A percentile compares a stretch with the other conserved stretches of the same genome.
These are phyloP conservation scores for Pleomassaria siparia DNA, from an alignment of 2,329 filamentous ascomycete species.

Conservation along the genomic window DNA sequence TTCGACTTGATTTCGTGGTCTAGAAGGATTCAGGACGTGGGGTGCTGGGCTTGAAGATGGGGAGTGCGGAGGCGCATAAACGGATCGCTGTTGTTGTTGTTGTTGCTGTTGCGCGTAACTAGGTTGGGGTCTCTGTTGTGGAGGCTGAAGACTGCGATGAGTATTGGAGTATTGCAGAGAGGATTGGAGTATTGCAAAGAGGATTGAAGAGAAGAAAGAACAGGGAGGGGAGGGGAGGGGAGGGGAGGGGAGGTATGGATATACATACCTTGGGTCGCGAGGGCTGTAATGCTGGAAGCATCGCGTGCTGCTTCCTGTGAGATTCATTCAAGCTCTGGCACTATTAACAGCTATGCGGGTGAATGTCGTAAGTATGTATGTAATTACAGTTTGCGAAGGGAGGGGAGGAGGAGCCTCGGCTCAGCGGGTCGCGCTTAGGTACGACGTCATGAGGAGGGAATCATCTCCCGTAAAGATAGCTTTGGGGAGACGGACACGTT, in stretches of 20 bases:
- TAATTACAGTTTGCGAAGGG: no score
- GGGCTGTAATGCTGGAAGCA: constrained; percentile 45
- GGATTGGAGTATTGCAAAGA: no score
- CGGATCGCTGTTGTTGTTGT: constrained; percentile 30
- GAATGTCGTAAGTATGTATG: no score
- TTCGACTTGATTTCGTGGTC: constrained; percentile 50
- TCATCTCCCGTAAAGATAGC: neutral
- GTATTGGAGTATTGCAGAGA: no score
- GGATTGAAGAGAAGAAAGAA: constrained; percentile 15
- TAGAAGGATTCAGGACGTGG: constrained; percentile 5
- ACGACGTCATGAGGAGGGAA: constrained; percentile 22
- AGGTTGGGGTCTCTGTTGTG: constrained; percentile 25
- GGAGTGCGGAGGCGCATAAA: constrained; percentile 18
- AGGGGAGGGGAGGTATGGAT: neutral
- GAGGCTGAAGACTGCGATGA: constrained; percentile 19
- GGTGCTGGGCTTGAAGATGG: neutral
- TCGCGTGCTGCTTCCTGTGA: constrained; percentile 18
- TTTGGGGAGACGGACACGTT: constrained; percentile 23
- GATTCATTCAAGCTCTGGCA: constrained; percentile 10
- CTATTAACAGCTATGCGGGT: constrained; percentile 9
- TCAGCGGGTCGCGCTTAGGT: constrained; percentile 6
- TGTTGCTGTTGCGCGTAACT: constrained; percentile 27
- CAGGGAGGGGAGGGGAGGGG: neutral
- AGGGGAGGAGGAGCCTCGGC: constrained; percentile 23
- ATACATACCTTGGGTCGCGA: constrained; percentile 43